These are phyloP conservation scores for Nicotiana tabacum DNA, from an alignment of 257 asterid genomes.

Conservation along the genomic window DNA sequence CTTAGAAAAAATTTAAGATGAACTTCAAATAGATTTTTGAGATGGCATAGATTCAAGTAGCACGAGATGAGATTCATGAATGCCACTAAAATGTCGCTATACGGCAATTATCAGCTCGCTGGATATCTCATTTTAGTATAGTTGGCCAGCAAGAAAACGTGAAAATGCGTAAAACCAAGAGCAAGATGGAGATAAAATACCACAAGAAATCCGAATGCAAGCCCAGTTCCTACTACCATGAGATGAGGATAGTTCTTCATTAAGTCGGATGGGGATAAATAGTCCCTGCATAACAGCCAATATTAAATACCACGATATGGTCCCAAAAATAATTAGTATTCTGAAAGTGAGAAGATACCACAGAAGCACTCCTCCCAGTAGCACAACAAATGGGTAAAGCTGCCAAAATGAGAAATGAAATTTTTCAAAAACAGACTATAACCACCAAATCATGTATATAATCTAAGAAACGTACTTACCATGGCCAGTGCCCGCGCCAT, in stretches of 20 bases:
- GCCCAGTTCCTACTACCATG: slow-evolving; percentile 69
- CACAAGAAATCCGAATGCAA: slow-evolving; percentile 97
- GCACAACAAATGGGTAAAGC: slow-evolving; percentile 80
- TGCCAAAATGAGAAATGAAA: slow-evolving; percentile 31
- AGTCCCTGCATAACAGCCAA: slow-evolving; percentile 49
- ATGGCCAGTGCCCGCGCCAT: slow-evolving; percentile 83
- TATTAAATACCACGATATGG: not conserved
- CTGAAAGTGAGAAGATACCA: slow-evolving; percentile 49
- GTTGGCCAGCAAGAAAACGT: too few species aligned
- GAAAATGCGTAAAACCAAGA: too few species aligned
- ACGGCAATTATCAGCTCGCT: too few species aligned
- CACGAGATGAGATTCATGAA: not conserved
- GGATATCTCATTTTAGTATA: too few species aligned
- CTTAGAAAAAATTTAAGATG: slow-evolving; percentile 9
- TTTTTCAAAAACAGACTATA: not conserved
- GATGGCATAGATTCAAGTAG: slow-evolving; percentile 4
- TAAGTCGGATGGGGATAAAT: slow-evolving; percentile 74
- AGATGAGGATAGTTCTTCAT: slow-evolving; percentile 63
- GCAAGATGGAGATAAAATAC: slow-evolving; percentile 31
- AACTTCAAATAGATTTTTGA: not conserved
- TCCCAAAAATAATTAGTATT: not conserved
- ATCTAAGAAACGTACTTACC: slow-evolving; percentile 34
- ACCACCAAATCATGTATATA: not conserved
- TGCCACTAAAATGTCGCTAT: not conserved
- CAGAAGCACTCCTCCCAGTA: slow-evolving; percentile 60